Evolutionary conservation across 805 yeast genomes (phyloP), one percentile per base, ranked within the genome.

Genomic region (Kuraishia molischiana): DNA sequence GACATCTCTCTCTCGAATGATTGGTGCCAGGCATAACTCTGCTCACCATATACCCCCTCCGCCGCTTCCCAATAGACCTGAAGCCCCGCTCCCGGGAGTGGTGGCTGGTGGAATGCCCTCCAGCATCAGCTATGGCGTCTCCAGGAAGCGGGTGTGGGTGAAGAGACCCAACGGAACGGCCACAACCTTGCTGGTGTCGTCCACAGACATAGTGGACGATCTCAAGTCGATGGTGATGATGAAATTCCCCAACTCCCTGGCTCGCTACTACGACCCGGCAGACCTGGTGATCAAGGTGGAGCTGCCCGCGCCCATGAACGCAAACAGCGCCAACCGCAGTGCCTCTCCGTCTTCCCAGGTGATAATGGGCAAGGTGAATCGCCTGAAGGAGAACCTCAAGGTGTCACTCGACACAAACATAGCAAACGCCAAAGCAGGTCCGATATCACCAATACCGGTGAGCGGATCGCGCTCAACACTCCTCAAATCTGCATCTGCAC

Each of bases 131-230:
- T 22, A 24, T 5, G 19, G 13, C 10, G 43, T 46, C n/a, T 18
- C 52, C 17, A 42, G 50, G 31, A 58, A 62, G 45, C 51, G 85
- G 36, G 67, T 77, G 1, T 77, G 85, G 85, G 71, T 77, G 4
- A 67, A 57, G 38, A 56, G 68, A 30, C 59, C 63, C 0, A 56
- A 59, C 18, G 74, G 74, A 2, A 67, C 66, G 14, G 83, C 97
- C 3, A 85, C 95, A 0, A 73, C 94, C 1, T 58, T 89, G 5
- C 53, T 66, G 41, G 80, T 84, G 15, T 64, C 66, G 14, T 74
- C 74, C 22, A 52, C 56, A 17, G 90, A 84, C 51, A 68, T 87
- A 1, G 70, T 89, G 4, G 97, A 89, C 55, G 95, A 90, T 56
- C 62, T 89, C 48, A 89, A 89, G 50, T 61, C 68, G 9, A 68